These are phyloP conservation scores for Phytophthora parvispora DNA, from an alignment of 352 stramenopile species.

Conservation along the genomic window DNA sequence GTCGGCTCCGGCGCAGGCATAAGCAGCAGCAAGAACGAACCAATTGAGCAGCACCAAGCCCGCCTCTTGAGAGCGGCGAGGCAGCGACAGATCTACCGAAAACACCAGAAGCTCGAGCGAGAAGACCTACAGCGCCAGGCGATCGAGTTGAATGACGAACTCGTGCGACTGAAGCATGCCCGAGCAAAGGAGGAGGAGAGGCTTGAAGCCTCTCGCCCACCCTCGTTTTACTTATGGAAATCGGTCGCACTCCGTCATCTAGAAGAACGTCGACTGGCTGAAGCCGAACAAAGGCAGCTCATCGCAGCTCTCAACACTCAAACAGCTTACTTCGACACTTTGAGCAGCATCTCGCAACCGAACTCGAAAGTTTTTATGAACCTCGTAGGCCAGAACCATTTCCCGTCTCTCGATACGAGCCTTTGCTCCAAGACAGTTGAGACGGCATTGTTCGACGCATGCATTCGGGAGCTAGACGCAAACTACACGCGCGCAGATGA, in stretches of 20 bases:
- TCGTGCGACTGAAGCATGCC: neutral
- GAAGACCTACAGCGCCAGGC: neutral
- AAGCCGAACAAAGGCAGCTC: neutral
- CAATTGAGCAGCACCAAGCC: neutral
- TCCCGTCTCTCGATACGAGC: neutral
- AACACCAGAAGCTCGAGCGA: neutral
- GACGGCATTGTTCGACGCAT: neutral
- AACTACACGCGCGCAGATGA: slow-evolving; percentile 3
- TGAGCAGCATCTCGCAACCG: neutral
- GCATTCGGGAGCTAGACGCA: slow-evolving; percentile 5
- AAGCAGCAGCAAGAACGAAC: neutral
- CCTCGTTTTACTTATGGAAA: neutral
- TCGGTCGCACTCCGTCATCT: neutral
- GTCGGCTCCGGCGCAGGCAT: neutral
- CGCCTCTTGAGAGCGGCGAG: neutral
- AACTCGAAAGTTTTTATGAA: too few species aligned
- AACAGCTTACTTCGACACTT: neutral
- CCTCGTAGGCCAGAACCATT: neutral
- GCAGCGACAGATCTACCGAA: neutral
- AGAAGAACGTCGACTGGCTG: neutral
- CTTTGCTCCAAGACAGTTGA: neutral
- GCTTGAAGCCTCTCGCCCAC: neutral
- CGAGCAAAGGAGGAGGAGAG: neutral
- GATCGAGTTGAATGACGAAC: neutral
- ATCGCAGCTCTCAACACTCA: neutral